A percentile compares a stretch with the other conserved stretches of the same genome.
phyloP scores from a whole-genome alignment of 768 basidiomycete genomes.

The Agrocybe pediades region DNA sequence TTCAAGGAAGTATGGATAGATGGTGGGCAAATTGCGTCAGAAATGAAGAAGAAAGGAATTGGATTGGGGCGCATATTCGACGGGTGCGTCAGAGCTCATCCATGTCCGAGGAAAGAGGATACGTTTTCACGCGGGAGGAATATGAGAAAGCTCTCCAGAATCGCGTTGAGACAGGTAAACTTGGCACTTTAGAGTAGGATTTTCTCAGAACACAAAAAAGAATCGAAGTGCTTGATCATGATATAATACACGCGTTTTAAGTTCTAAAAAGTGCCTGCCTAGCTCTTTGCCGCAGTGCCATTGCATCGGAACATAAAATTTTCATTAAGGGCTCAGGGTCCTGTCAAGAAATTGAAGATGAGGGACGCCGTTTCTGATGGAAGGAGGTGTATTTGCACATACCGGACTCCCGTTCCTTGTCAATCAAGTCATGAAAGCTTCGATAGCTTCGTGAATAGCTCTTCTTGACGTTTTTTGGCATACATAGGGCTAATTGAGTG shows the following conservation, averaged over 20 bases:
- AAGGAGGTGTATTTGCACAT: neutral
- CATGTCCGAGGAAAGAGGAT: slow-evolving; percentile 31
- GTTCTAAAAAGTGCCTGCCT: slow-evolving; percentile 5
- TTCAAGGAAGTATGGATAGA: slow-evolving; percentile 67
- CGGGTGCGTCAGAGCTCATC: slow-evolving; percentile 40
- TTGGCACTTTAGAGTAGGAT: slow-evolving; percentile 23
- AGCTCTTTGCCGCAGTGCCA: slow-evolving; percentile 13
- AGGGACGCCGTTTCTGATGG: neutral
- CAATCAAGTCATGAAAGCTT: slow-evolving; percentile 29
- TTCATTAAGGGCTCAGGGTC: neutral
- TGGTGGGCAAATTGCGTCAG: slow-evolving; percentile 82
- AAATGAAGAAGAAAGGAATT: slow-evolving; percentile 56
- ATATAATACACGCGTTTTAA: slow-evolving; percentile 15
- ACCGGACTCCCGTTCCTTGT: neutral
- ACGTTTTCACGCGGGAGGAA: slow-evolving; percentile 56
- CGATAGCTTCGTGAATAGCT: slow-evolving; percentile 50
- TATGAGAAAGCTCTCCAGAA: slow-evolving; percentile 53
- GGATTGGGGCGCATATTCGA: slow-evolving; percentile 51
- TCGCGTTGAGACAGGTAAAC: slow-evolving; percentile 37
- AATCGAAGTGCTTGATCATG: slow-evolving; percentile 8
- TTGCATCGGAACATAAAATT: slow-evolving; percentile 1
- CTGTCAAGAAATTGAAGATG: neutral
- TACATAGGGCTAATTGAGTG: slow-evolving; percentile 58
- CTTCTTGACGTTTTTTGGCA: slow-evolving; percentile 43
- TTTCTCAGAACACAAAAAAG: slow-evolving; percentile 10